Base-by-base conservation (phyloP, 768 basidiomycete species). In the Termitomyces bulborhizus region DNA sequence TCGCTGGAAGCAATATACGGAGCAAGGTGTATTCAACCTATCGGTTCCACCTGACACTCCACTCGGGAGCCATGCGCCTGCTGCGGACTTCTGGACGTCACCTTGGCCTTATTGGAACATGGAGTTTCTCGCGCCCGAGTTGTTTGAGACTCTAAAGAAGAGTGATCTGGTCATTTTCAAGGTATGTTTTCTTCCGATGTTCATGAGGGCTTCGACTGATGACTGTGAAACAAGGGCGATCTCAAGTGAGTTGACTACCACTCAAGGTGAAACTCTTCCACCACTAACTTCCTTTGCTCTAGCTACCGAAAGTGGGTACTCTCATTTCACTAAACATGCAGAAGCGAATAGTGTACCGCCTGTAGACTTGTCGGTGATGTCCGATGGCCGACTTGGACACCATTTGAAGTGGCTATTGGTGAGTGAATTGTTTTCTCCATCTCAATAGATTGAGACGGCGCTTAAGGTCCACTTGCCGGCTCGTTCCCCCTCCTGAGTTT, bases 101-200 rank as follows among this genome's bases (percentile, higher is more conserved):
- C 83, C 85, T 0, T 80, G 77, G 65, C 84, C 88, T 16, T 93
- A 90, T 63, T 90, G 88, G 86, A 75, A 89, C 59, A 80, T 91
- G 82, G 66, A 77, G 54, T 64, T 66, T 18, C 73, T 73, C 18
- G 84, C 82, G 1, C 76, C 76, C 0, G 70, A 70, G 31, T 68
- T 90, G 12, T 82, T 81, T 68, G 61, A 69, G 2, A 68, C 70
- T 37, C 66, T 96, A 45, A 71, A 73, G 46, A 68, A 67, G 13
- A 81, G 88, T 57, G 77, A 78, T 7, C 73, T 96, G 7, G 90
- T 93, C 3, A 79, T 96, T 55, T 93, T 95, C 74, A 96, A 96
- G 77, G 88, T 37, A 37, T 85, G 12, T 16, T 15, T 29, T 7
- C 16, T 18, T 24, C 1, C 6, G 21, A 21, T 29, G 12, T 11